Evolutionary conservation across 148 eudicot genomes (phyloP).

Genomic region (Mesembryanthemum crystallinum): DNA sequence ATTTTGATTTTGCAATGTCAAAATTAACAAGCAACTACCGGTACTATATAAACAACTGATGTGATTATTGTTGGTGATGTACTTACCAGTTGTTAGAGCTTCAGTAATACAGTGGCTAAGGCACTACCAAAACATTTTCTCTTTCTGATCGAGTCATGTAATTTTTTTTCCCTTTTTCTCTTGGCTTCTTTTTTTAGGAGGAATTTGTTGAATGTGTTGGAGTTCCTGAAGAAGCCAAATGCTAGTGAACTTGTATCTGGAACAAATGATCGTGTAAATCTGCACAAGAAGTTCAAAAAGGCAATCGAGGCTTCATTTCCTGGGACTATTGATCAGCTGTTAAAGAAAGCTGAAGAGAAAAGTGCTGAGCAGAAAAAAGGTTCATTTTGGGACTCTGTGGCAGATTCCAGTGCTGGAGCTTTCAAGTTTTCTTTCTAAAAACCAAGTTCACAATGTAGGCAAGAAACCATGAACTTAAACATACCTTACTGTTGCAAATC

Average conservation of each 20-base stretch:
- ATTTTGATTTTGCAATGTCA: background rate
- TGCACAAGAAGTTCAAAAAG: slow-evolving; percentile 71
- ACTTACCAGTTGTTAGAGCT: background rate
- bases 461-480: background rate
- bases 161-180: background rate
- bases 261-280: slow-evolving; percentile 76
- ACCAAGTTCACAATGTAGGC: background rate
- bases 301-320: slow-evolving; percentile 77
- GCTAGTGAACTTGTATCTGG: slow-evolving; percentile 91
- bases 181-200: slow-evolving; percentile 47
- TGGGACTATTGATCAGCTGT: slow-evolving; percentile 59
- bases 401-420: slow-evolving; percentile 72
- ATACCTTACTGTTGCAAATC: background rate
- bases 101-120: too few relatives aligned
- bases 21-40: background rate
- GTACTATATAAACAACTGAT: background rate
- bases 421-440: slow-evolving; percentile 77
- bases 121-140: background rate
- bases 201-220: slow-evolving; percentile 82
- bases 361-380: slow-evolving; percentile 45
- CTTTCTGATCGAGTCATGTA: background rate
- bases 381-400: slow-evolving; percentile 74
- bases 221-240: slow-evolving; percentile 86
- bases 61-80: background rate
- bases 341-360: slow-evolving; percentile 56